Conservation (phyloP, 345 rosid species). For the Eucalyptus rudis region DNA sequence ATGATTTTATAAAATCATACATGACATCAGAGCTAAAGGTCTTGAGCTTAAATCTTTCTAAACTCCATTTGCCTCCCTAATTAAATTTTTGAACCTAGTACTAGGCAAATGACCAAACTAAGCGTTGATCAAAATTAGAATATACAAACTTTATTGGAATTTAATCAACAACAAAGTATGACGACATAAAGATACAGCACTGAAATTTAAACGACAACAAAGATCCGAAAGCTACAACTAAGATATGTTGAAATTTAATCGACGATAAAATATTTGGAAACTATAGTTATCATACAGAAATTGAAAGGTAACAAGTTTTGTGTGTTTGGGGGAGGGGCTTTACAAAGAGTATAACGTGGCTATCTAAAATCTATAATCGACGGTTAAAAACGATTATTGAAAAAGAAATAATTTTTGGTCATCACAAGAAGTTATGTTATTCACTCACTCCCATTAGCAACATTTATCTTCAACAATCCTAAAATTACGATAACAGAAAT, state of each 20-base stretch:
- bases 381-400: fast-evolving
- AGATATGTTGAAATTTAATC: not conserved
- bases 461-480: not conserved
- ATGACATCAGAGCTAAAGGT: too few relatives aligned
- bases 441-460: not conserved
- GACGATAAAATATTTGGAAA: not conserved
- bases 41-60: too few relatives aligned
- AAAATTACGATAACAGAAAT: not conserved
- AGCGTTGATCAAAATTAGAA: not conserved
- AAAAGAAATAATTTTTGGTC: not conserved
- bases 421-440: not conserved
- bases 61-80: too few relatives aligned
- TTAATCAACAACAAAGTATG: not conserved
- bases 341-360: not conserved
- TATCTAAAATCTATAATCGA: not conserved
- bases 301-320: not conserved
- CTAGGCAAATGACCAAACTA: too few relatives aligned
- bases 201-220: fast-evolving
- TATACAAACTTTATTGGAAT: not conserved
- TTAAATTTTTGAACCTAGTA: too few relatives aligned
- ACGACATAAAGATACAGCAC: not conserved
- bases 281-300: not conserved
- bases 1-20: too few relatives aligned
- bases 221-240: not conserved
- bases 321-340: not conserved